Conservation (phyloP, 164 flowering plant genomes). For the Vitis amurensis region DNA sequence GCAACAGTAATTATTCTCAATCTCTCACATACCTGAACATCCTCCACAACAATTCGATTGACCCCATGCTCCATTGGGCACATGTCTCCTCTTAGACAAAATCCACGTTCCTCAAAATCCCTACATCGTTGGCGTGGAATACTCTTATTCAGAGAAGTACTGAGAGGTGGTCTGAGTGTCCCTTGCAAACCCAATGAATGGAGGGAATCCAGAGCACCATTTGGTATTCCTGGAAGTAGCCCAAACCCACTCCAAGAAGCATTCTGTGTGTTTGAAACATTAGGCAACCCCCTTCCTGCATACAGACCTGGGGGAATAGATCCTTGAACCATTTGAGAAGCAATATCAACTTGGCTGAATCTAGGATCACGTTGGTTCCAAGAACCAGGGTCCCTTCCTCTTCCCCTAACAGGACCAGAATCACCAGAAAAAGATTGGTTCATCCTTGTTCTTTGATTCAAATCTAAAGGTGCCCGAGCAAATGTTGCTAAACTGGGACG, state of each 20-base stretch:
- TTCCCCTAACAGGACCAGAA: conserved; percentile 61
- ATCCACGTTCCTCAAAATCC: conserved; percentile 98
- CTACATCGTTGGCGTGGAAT: conserved; percentile 80
- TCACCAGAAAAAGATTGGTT: conserved; percentile 55
- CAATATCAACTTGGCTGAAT: conserved; percentile 56
- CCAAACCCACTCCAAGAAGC: conserved; percentile 80
- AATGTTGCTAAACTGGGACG: conserved; percentile 38
- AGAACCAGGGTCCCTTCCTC: conserved; percentile 57
- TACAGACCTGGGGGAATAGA: conserved; percentile 52
- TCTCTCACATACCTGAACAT: conserved; percentile 77
- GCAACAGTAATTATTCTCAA: background rate
- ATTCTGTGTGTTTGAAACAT: conserved; percentile 53
- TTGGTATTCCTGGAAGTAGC: conserved; percentile 65
- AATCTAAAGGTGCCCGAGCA: conserved; percentile 41
- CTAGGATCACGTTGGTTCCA: conserved; percentile 69
- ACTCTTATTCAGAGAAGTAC: conserved; percentile 53
- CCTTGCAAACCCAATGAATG: conserved; percentile 69
- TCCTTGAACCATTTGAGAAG: conserved; percentile 66
- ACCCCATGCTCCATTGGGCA: conserved; percentile 99
- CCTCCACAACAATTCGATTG: conserved; percentile 89
- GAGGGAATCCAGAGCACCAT: conserved; percentile 69
- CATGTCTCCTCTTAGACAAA: conserved; percentile 95
- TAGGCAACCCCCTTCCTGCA: conserved; percentile 67
- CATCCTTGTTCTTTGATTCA: conserved; percentile 48
- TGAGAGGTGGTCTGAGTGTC: conserved; percentile 54